These are phyloP conservation scores for Ganoderma multipileum DNA, from an alignment of 1,284 basidiomycete genomes.

Conservation along the genomic window DNA sequence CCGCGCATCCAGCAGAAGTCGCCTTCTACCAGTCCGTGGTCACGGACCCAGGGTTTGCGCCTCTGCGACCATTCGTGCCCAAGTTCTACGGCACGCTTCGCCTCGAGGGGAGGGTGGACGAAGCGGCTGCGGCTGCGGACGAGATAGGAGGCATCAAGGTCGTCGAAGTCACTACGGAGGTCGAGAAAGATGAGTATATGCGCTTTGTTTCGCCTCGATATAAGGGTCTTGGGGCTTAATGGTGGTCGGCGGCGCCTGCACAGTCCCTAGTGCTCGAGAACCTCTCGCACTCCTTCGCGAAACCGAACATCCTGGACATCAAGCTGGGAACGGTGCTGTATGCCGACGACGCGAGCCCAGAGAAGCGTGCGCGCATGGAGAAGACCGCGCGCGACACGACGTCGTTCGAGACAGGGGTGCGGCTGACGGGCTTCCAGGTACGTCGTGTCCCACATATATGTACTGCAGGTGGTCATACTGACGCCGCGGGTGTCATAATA, in stretches of 20 bases:
- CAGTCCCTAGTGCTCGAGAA: constrained; percentile 90
- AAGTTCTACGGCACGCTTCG: constrained; percentile 79
- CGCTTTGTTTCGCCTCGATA: background rate
- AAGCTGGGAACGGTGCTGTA: constrained; percentile 92
- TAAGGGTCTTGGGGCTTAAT: background rate
- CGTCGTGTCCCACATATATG: constrained; percentile 29
- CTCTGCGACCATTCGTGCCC: constrained; percentile 67
- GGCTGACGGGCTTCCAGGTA: constrained; percentile 92
- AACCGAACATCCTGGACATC: constrained; percentile 89
- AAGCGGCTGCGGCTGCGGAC: constrained; percentile 28
- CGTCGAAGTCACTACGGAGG: constrained; percentile 35
- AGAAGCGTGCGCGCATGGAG: constrained; percentile 85
- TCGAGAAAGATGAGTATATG: constrained; percentile 58
- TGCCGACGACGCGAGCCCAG: constrained; percentile 70
- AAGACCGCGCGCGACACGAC: constrained; percentile 78
- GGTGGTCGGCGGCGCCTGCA: constrained; percentile 33
- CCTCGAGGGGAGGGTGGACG: constrained; percentile 65
- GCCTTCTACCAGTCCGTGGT: constrained; percentile 80
- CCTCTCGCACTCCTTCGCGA: constrained; percentile 72
- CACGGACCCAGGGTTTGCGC: constrained; percentile 47
- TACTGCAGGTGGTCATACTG: background rate
- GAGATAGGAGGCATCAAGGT: constrained; percentile 34
- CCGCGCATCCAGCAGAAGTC: constrained; percentile 75
- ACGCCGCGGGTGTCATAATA: constrained; percentile 46
- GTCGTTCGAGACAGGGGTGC: constrained; percentile 75